Conservation (phyloP, 495 filamentous ascomycete species). For the Hyaloscypha bicolor region DNA sequence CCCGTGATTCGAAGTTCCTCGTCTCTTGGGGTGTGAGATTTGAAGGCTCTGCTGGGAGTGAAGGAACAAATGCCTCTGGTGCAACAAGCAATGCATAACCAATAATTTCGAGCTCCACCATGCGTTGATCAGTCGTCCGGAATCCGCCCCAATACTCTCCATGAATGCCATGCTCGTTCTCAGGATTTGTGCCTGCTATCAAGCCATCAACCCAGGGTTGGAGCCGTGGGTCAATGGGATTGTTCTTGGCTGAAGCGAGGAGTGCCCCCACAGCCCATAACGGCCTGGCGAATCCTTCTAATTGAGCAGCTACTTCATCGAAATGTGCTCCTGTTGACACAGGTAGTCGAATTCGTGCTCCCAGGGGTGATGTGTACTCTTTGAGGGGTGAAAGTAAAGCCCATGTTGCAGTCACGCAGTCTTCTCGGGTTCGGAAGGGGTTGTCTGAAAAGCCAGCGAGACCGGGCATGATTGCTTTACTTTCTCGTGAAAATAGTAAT, state of each 20-base stretch:
- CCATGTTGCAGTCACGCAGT: constrained; percentile 43
- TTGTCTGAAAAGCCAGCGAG: constrained; percentile 31
- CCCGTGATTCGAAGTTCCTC: constrained; percentile 43
- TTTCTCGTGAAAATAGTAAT: too few relatives aligned
- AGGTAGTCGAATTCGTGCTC: constrained; percentile 46
- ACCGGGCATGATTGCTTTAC: not conserved
- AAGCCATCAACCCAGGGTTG: constrained; percentile 3
- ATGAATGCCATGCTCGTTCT: constrained; percentile 50
- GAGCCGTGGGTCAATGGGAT: not conserved
- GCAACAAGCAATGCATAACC: constrained; percentile 39
- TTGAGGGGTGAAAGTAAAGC: constrained; percentile 49
- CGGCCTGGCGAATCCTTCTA: constrained; percentile 63
- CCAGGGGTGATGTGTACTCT: constrained; percentile 42
- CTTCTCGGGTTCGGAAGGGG: constrained; percentile 22
- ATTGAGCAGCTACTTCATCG: constrained; percentile 60
- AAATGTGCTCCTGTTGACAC: constrained; percentile 50
- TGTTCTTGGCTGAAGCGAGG: constrained; percentile 30
- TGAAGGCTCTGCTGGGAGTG: constrained; percentile 12
- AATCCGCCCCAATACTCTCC: constrained; percentile 61
- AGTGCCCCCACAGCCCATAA: constrained; percentile 60
- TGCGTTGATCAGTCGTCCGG: constrained; percentile 57
- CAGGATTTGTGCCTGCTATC: constrained; percentile 50
- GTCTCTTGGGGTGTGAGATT: constrained; percentile 27
- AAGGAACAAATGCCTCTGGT: constrained; percentile 39
- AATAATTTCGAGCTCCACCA: constrained; percentile 64